Evolutionary conservation across 495 filamentous ascomycete genomes (phyloP).

Genomic region (Xylaria cubensis): DNA sequence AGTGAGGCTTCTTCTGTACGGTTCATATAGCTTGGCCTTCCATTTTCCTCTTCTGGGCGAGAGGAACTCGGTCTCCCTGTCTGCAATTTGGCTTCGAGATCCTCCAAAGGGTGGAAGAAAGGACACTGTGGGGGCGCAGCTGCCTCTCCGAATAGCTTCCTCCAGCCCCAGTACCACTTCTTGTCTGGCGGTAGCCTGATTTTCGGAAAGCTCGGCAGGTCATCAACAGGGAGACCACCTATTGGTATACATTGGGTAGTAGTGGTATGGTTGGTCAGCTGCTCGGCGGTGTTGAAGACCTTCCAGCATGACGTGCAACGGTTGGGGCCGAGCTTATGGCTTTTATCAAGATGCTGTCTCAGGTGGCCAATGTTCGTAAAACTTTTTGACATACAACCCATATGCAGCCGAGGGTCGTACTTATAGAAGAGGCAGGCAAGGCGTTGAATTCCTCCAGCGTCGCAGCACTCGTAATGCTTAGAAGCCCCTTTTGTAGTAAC

Average conservation of each 20-base stretch:
- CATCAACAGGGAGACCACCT: conserved; percentile 27
- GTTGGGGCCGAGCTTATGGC: conserved; percentile 26
- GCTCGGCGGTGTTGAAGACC: conserved; percentile 18
- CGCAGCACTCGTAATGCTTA: background rate
- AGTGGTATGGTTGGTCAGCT: conserved; percentile 14
- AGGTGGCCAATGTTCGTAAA: conserved; percentile 32
- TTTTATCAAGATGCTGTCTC: conserved; percentile 30
- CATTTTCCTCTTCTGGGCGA: background rate
- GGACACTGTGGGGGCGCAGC: conserved; percentile 28
- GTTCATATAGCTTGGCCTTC: background rate
- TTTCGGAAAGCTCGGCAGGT: conserved; percentile 26
- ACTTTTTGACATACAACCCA: conserved; percentile 24
- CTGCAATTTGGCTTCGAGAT: conserved; percentile 5
- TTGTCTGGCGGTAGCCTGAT: background rate
- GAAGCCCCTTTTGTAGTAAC: background rate
- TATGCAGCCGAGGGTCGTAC: conserved; percentile 22
- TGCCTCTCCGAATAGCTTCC: conserved; percentile 28
- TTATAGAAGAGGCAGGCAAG: conserved; percentile 38
- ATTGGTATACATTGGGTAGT: conserved; percentile 21
- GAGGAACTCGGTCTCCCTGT: background rate
- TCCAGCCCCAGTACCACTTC: conserved; percentile 36
- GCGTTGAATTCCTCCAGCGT: background rate
- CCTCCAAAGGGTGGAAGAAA: conserved; percentile 28
- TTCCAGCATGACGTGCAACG: conserved; percentile 30
- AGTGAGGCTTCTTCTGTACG: background rate